Base-by-base conservation (phyloP, 176 grass and related monocot species). In the Tillandsia leiboldiana region DNA sequence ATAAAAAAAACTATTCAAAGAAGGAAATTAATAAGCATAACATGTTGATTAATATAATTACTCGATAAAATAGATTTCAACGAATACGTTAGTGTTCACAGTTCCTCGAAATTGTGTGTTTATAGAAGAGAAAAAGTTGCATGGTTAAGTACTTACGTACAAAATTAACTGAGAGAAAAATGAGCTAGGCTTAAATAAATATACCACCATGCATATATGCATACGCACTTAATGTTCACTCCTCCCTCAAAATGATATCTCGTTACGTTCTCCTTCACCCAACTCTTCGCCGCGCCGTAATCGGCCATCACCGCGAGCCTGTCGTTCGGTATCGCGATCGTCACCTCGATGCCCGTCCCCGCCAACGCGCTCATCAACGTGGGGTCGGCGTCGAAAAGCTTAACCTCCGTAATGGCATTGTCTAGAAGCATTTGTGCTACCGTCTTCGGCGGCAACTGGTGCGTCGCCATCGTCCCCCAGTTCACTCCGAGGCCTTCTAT, bases 291-390 rank as follows among this genome's bases (percentile, higher is more conserved):
- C 0, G 71, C 64, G 13, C 11, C 69, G 70, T 77, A 77, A 72
- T 89, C 80, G 54, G 50, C 26, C 70, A 90, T 83, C 50, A 73
- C 59, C 22, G 84, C 78, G 65, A 91, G 85, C 71, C 87, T 62
- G 67, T 87, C 82, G 68, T 96, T 96, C 48, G 87, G 80, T 20
- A 96, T 70, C 53, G 87, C 83, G 65, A 96, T 56, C 91, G 88
- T 91, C 17, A 84, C 75, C 84, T 96, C 78, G 66, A 95, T 82
- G 69, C 85, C 84, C 10, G 86, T 84, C 2, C 91, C 84, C 27
- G 84, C 78, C 66, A 90, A 51, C 1, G 62, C 81, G 48, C 8
- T 54, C 84, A 96, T 66, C 56, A 82, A 85, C 0, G 52, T 47
- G 73, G 64, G 75, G 53, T 87, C 82, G 66, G 81, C 85, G 70